Evolutionary conservation across 176 grass and related monocot genomes (phyloP), one percentile per base, ranked within the genome.

Genomic region (Musa beccarii): DNA sequence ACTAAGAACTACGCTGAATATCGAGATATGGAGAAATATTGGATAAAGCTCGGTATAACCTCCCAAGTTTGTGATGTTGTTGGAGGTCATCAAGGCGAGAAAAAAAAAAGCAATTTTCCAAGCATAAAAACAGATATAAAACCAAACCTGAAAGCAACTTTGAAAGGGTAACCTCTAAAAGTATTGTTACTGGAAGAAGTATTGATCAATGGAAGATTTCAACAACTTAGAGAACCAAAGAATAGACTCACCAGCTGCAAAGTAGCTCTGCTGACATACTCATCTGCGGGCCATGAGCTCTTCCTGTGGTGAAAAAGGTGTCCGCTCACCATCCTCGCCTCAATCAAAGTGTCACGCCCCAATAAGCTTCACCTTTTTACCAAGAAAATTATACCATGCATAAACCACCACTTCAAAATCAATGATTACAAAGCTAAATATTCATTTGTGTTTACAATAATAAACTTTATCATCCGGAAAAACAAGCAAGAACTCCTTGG

Each of bases 201-300:
- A 53, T 23, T 55, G 57, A 15, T 5, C 13, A 54, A 26, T 49
- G 9, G 0, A 15, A 25, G 71, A 74, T 23, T 23, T 28, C 12
- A 9, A 55, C 52, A 56, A 26, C 15, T 55, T 9, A 17, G 13
- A 28, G n/a, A 26, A 56, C 11, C 22, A 55, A 54, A 74, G 51
- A 54, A 66, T 51, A 80, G 51, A 11, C 80, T 89, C 67, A 97
- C 94, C 90, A 87, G 71, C 67, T 91, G 90, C 84, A 97, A 75
- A 25, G 94, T 93, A 66, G 75, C 69, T 73, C 52, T 85, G 80
- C 16, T 87, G 9, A 97, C 94, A 22, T 93, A 81, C 68, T 97
- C 94, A 51, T 93, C 88, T 49, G 90, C 86, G 17, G 88, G 90
- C 90, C 88, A 97, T 56, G 94, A 93, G 64, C 81, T 79, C 75